These are phyloP conservation scores for Amoeboaphelidium protococcarum DNA, from an alignment of 371 early-diverging fungal species.

Conservation along the genomic window DNA sequence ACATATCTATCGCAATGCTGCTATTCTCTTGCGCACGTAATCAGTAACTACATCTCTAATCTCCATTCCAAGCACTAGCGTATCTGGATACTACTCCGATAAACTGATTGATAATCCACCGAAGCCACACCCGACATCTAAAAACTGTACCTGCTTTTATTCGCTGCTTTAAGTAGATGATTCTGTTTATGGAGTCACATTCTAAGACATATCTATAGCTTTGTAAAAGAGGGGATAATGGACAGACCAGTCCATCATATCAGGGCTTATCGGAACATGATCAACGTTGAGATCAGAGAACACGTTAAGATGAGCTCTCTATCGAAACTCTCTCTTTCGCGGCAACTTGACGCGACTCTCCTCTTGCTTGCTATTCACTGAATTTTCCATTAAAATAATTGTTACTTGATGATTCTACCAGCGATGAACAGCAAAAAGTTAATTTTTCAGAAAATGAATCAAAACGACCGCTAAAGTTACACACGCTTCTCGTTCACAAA, in stretches of 20 bases:
- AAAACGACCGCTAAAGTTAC: no score
- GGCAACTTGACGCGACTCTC: constrained; percentile 14
- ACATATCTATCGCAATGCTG: constrained; percentile 33
- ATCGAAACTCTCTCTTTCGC: constrained; percentile 69
- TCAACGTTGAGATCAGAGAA: constrained; percentile 48
- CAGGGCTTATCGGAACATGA: constrained; percentile 52
- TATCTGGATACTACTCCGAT: constrained; percentile 66
- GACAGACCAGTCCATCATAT: constrained; percentile 59
- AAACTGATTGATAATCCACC: constrained; percentile 74
- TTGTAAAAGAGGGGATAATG: constrained; percentile 51
- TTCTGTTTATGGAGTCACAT: no score
- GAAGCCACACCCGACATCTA: constrained; percentile 99
- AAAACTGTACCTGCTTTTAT: constrained; percentile 47
- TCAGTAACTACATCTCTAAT: constrained; percentile 89
- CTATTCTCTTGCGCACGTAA: constrained; percentile 70
- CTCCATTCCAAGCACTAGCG: constrained; percentile 93
- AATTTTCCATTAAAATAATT: no score
- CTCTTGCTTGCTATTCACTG: no score
- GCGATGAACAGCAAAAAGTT: no score
- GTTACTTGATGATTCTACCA: no score
- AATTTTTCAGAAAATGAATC: no score
- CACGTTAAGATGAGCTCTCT: constrained; percentile 95
- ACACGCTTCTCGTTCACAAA: no score
- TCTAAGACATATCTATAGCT: not conserved
- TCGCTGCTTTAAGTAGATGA: not conserved